phyloP scores from a whole-genome alignment of 2,329 filamentous ascomycete species.

The Penicillium hesseltinei region DNA sequence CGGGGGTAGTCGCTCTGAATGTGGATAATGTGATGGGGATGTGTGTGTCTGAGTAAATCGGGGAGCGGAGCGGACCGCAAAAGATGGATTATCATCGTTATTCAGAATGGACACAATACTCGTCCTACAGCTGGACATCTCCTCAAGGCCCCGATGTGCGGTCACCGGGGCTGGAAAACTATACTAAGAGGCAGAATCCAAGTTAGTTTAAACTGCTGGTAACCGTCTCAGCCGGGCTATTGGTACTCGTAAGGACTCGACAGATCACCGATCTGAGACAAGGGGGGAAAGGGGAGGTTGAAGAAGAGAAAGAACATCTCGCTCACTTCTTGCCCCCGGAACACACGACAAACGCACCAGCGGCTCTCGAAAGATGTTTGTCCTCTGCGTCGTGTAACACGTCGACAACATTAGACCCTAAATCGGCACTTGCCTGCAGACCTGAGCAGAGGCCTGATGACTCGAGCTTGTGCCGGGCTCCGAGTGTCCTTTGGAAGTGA shows the following conservation, averaged over 20 bases:
- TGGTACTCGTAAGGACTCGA: constrained; percentile 7
- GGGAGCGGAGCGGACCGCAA: constrained; percentile 41
- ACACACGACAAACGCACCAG: constrained; percentile 28
- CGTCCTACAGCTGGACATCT: constrained; percentile 35
- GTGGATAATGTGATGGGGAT: constrained; percentile 24
- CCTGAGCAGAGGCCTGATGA: constrained; percentile 21
- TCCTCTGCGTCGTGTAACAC: constrained; percentile 34
- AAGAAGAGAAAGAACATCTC: constrained; percentile 10
- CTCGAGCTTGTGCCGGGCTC: constrained; percentile 13
- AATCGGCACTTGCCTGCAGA: constrained; percentile 25
- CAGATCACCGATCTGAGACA: constrained; percentile 2
- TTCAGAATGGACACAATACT: constrained; percentile 47
- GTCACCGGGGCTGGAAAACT: constrained; percentile 19
- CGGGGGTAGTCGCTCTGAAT: constrained; percentile 19
- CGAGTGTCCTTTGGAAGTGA: background rate
- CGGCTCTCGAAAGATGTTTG: constrained; percentile 35
- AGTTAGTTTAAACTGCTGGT: constrained; percentile 14
- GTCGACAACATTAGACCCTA: constrained; percentile 31
- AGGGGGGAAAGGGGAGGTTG: constrained; percentile 2
- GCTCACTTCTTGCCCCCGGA: constrained; percentile 7
- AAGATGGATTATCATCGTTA: constrained; percentile 49
- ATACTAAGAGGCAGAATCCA: constrained; percentile 15
- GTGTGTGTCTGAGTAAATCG: constrained; percentile 20
- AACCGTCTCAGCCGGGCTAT: constrained; percentile 6
- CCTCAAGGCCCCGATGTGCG: constrained; percentile 14